Evolutionary conservation across 352 stramenopile species (phyloP).

Genomic region (Phytophthora melonis): DNA sequence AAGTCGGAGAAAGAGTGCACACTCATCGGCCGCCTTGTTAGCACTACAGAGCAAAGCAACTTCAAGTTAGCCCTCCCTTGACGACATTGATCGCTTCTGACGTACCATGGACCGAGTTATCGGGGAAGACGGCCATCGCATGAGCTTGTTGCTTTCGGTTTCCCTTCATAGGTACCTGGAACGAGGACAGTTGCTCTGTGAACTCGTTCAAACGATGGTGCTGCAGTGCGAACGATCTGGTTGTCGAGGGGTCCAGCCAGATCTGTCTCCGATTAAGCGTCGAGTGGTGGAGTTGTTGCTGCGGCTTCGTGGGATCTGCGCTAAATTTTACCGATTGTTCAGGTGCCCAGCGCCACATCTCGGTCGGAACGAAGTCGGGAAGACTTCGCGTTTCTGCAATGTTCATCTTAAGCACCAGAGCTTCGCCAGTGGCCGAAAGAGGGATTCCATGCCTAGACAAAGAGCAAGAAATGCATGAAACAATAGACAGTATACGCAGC

Average conservation of each 20-base stretch:
- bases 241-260: conserved; percentile 72
- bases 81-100: background rate
- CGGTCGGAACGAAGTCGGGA: conserved; percentile 45
- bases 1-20: conserved; percentile 70
- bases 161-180: conserved; percentile 64
- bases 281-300: conserved; percentile 40
- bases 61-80: background rate
- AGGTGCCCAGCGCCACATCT: conserved; percentile 41
- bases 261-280: conserved; percentile 57
- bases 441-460: conserved; percentile 70
- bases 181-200: conserved; percentile 74
- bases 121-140: conserved; percentile 61
- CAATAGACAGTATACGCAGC: conserved; percentile 6
- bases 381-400: conserved; percentile 52
- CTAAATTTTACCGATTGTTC: conserved; percentile 18
- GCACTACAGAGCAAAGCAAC: conserved; percentile 34
- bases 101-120: conserved; percentile 73
- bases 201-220: conserved; percentile 70
- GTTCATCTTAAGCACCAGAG: conserved; percentile 47
- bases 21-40: conserved; percentile 63
- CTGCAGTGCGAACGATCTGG: conserved; percentile 58
- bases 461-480: conserved; percentile 5
- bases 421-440: conserved; percentile 47
- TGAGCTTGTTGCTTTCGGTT: conserved; percentile 66
- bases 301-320: background rate